These are phyloP conservation scores for Pichia gijzeniarum DNA, from an alignment of 805 yeast species.

Conservation along the genomic window DNA sequence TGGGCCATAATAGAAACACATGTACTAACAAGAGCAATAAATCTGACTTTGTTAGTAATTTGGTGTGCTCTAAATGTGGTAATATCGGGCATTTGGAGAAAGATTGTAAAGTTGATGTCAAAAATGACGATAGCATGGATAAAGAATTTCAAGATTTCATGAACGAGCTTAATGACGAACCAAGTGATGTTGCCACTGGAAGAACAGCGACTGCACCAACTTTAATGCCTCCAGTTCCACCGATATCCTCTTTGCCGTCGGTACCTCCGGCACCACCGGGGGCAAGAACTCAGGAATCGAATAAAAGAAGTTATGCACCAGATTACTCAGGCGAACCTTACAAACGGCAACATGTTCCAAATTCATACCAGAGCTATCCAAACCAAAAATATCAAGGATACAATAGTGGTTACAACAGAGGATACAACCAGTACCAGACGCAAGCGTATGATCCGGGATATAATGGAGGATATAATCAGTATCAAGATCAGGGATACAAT, in stretches of 20 bases:
- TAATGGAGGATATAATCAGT: background rate
- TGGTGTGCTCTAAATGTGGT: slow-evolving; percentile 77
- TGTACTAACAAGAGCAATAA: slow-evolving; percentile 50
- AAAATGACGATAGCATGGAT: slow-evolving; percentile 31
- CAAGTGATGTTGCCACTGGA: slow-evolving; percentile 8
- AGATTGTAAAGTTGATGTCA: slow-evolving; percentile 59
- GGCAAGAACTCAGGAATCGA: background rate
- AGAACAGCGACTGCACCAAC: too few species aligned
- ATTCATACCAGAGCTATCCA: background rate
- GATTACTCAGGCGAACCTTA: background rate
- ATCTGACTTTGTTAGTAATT: slow-evolving; percentile 34
- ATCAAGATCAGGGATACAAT: background rate
- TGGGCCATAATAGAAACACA: slow-evolving; percentile 57
- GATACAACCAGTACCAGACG: background rate
- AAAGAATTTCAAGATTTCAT: slow-evolving; percentile 46
- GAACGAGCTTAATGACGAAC: slow-evolving; percentile 38
- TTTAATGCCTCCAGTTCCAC: background rate
- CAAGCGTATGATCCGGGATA: background rate
- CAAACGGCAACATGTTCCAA: background rate
- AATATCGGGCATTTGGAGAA: slow-evolving; percentile 79
- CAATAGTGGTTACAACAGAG: background rate
- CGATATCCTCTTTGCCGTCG: background rate
- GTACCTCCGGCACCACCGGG: background rate
- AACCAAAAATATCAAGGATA: background rate
- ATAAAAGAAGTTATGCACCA: background rate